Evolutionary conservation across 225 moss, liverwort and hornwort genomes (phyloP), one percentile per base, ranked within the genome.

Genomic region (Anthoceros angustus): DNA sequence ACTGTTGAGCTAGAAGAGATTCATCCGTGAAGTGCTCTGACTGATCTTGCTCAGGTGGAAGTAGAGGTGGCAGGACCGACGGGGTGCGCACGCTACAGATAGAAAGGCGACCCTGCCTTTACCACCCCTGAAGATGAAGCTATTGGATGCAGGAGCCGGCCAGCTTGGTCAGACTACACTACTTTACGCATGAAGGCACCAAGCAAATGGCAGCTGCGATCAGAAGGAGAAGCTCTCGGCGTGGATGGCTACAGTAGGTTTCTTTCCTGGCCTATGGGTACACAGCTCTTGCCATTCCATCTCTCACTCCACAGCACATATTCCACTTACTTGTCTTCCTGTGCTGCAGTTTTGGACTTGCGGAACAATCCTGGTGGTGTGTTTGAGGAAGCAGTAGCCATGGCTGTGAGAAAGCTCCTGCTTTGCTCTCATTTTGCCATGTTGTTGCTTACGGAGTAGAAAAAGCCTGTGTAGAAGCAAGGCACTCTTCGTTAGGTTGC

Each of bases 291-390:
- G 42, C 0, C 43, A 42, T 8, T 66, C 24, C 25, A 7, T 66
- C 14, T 42, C 12, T 42, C 9, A 11, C 16, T 8, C 16, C 16
- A 12, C 10, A 39, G 61, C 25, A 49, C 14, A n/a, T 26, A 16
- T 65, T 1, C 43, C 25, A 41, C 2, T 21, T 46, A 32, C 41
- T 63, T 66, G 62, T 20, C 9, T 12, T 43, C 43, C n/a, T 40
- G 10, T 66, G 7, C 42, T 68, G 74, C 83, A 94, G 90, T 95
- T 74, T 70, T 95, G 77, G 94, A 95, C 70, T 71, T 95, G 72
- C 86, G 94, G 55, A 95, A 95, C 66, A 95, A 95, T 70, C 94
- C 94, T 2, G 94, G 94, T 50, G 90, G 94, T 64, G 94, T 95
- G 38, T 95, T 95, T 41, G 94, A 95, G 74, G 94, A 95, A 82